Evolutionary conservation across 371 early-diverging fungal genomes (phyloP), one percentile per base, ranked within the genome.

Genomic region (Batrachochytrium dendrobatidis): DNA sequence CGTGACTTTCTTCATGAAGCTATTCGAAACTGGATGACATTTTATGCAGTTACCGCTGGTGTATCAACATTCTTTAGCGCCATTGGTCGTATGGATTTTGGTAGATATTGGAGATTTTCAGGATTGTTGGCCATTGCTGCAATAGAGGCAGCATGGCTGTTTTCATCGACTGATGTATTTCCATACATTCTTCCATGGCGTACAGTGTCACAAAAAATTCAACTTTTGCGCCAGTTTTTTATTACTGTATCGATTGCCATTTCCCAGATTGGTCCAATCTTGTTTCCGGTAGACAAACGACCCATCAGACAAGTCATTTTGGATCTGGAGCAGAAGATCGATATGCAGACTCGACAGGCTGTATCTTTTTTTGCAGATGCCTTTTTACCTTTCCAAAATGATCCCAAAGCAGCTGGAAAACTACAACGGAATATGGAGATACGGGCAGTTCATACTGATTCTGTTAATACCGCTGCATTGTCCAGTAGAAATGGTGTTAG

Each of bases 231-330:
- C 63, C 82, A 83, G 60, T 55, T 81, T 20, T 83, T 77, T 55
- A 67, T 83, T 25, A 73, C 75, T 18, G 63, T 69, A 3, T 77
- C 71, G 43, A 80, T 84, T 34, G 84, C 81, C 25, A 58, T 81
- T 8, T 72, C 74, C 1, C 84, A 84, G 56, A 65, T 84, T 49
- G 84, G 84, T 6, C 84, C 84, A 3, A 74, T 84, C 18, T 57
- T 77, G n/a, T 74, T 66, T 30, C 77, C 77, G 3, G 62, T 65
- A 7, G 65, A 63, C 10, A 44, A 59, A 32, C 63, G 65, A 45
- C 61, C 18, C 8, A 44, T 66, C 45, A 55, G 60, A 55, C 62
- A 56, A 22, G 53, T 70, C 32, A 18, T 75, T 20, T 39, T 55
- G 5, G 76, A 77, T 33, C 60, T 79, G 8, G 80, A 82, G 43